A percentile compares a stretch with the other conserved stretches of the same genome.
Evolutionary conservation across 352 stramenopile genomes (phyloP).

Genomic region (Phytophthora citrophthora): DNA sequence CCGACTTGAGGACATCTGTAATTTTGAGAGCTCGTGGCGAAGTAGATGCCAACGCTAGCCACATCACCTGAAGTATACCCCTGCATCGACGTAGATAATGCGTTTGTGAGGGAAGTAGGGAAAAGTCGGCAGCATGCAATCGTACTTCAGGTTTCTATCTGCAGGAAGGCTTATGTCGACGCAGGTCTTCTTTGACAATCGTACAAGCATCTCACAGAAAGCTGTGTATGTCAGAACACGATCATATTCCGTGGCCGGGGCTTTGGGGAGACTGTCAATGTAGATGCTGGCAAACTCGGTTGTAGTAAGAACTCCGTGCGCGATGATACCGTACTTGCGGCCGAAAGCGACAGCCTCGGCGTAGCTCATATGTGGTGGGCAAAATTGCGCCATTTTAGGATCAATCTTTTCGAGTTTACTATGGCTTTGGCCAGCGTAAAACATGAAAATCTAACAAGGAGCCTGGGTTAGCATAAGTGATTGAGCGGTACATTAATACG

Average conservation of each 20-base stretch:
- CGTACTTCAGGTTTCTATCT: conserved; percentile 70
- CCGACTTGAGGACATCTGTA: conserved; percentile 75
- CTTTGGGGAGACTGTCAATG: conserved; percentile 75
- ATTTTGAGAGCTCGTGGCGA: conserved; percentile 67
- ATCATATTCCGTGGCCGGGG: conserved; percentile 56
- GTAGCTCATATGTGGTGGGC: conserved; percentile 71
- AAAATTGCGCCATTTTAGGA: conserved; percentile 49
- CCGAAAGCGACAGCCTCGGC: conserved; percentile 69
- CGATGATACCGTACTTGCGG: conserved; percentile 80
- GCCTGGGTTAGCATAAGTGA: background rate
- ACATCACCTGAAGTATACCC: conserved; percentile 86
- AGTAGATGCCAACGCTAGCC: conserved; percentile 64
- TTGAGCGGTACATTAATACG: too few species aligned
- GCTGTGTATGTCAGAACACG: conserved; percentile 65
- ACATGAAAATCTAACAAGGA: conserved; percentile 56
- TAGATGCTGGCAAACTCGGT: conserved; percentile 81
- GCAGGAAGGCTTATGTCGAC: conserved; percentile 36
- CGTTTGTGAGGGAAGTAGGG: background rate
- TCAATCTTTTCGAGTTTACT: conserved; percentile 75
- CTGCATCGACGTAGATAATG: conserved; percentile 22
- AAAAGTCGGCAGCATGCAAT: background rate
- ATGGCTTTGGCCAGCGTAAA: conserved; percentile 56
- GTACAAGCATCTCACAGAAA: conserved; percentile 76
- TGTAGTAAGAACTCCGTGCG: conserved; percentile 73
- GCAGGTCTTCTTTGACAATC: conserved; percentile 58